Base-by-base conservation (phyloP, 148 eudicot genomes). In the Talinum fruticosum region DNA sequence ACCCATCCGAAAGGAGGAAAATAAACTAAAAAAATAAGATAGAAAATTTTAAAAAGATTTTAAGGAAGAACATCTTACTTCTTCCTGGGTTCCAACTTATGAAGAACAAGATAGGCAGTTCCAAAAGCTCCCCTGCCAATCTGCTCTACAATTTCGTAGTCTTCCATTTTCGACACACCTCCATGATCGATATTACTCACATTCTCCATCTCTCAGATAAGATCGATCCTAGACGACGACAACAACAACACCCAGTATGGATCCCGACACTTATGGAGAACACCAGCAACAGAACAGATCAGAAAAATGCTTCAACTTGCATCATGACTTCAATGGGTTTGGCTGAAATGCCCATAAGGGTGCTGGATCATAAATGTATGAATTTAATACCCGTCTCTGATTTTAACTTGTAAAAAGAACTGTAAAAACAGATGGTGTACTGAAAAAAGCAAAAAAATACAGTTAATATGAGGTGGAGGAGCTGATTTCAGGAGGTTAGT, bases 111-210 rank as follows among this genome's bases (percentile, higher is more conserved):
- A 81, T 87, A 94, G 44, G 98, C 91, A 72, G 89, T 83, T 24
- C 94, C 97, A 86, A 91, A 86, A 75, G 93, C 87, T 13, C 97
- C 97, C 82, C 89, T 94, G 19, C 97, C 94, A 86, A 94, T 92
- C 84, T 94, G 98, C 87, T 92, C 90, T 29, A 90, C 71, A 10
- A 85, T 82, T 76, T 94, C 89, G 83, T 92, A 94, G 23, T 90
- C 95, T 47, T 88, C 92, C 92, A 92, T 92, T 82, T 88, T 94
- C 28, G 95, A 89, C 49, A 80, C 69, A 66, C 67, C 82, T 10
- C 84, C 77, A 32, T 65, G 83, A 28, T 71, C 64, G 73, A 71
- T 86, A 78, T 49, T 71, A 62, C 34, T 74, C 35, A 62, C 85
- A 88, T 91, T 85, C 73, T 83, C 79, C 83, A 87, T 69, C 16